phyloP scores from a whole-genome alignment of 441 rosid genomes.

The Isatis lusitanica region DNA sequence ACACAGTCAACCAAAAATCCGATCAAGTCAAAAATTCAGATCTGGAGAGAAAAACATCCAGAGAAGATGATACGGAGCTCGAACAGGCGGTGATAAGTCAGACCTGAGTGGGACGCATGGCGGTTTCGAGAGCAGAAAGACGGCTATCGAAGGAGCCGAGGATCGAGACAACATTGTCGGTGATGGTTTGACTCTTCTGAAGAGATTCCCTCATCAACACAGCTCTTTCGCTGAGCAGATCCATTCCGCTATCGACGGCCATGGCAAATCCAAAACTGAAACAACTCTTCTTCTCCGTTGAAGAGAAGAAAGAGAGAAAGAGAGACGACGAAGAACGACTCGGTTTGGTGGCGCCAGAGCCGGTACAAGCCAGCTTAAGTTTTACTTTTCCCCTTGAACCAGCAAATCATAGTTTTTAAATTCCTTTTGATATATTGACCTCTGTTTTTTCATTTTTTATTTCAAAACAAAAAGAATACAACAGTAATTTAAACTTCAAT shows the following conservation, averaged over 20 bases:
- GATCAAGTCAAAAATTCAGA: conserved; percentile 30
- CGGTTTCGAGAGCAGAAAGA: conserved; percentile 93
- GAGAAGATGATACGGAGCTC: conserved; percentile 1
- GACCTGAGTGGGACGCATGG: conserved; percentile 99
- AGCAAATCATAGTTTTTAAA: neutral
- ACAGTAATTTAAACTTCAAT: neutral
- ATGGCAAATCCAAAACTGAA: neutral
- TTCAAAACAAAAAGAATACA: neutral
- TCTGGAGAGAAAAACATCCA: neutral
- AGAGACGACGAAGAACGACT: conserved; percentile 26
- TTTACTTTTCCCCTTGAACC: neutral
- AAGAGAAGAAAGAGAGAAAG: conserved; percentile 28
- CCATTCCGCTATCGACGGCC: conserved; percentile 49
- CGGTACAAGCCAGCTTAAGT: conserved; percentile 26
- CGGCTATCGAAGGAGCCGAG: conserved; percentile 97
- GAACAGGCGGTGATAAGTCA: neutral
- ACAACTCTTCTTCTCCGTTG: conserved; percentile 2
- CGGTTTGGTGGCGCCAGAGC: conserved; percentile 19
- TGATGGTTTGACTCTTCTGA: conserved; percentile 81
- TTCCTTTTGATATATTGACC: neutral
- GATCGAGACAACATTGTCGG: conserved; percentile 80
- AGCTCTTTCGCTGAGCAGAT: conserved; percentile 76
- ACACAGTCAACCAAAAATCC: conserved; percentile 33
- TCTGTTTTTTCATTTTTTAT: neutral
- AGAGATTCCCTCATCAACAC: conserved; percentile 75